A percentile compares a stretch with the other conserved stretches of the same genome.
These are phyloP conservation scores for Quercus lobata DNA, from an alignment of 331 rosid genomes.

Conservation along the genomic window DNA sequence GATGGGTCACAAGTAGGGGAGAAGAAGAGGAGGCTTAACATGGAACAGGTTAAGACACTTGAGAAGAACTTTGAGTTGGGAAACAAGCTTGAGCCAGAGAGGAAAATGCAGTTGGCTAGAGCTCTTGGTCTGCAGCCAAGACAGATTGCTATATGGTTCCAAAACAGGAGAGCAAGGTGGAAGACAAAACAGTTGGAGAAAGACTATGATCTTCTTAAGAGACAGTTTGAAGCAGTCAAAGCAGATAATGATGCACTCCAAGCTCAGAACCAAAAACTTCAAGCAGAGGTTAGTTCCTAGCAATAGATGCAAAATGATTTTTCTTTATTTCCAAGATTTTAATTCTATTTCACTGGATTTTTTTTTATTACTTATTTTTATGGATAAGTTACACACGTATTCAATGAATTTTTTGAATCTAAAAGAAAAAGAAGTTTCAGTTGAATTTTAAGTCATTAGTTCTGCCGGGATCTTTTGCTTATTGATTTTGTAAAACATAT, in stretches of 20 bases:
- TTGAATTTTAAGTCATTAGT: too few species aligned
- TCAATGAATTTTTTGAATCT: too few species aligned
- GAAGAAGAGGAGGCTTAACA: slow-evolving; percentile 93
- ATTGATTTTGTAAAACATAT: background rate
- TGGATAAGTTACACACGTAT: too few species aligned
- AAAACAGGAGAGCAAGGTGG: slow-evolving; percentile 98
- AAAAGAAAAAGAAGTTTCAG: too few species aligned
- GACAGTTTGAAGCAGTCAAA: slow-evolving; percentile 82
- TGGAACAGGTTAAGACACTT: slow-evolving; percentile 94
- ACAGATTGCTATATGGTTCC: slow-evolving; percentile 98
- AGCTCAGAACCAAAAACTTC: slow-evolving; percentile 86
- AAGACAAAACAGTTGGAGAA: slow-evolving; percentile 96
- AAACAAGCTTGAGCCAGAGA: slow-evolving; percentile 97
- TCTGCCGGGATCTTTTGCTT: background rate
- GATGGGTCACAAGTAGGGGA: slow-evolving; percentile 93
- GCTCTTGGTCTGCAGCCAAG: slow-evolving; percentile 94
- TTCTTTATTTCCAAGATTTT: background rate
- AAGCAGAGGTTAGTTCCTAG: slow-evolving; percentile 59
- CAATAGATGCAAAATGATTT: background rate
- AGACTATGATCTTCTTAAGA: slow-evolving; percentile 85
- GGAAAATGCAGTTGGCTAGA: slow-evolving; percentile 97
- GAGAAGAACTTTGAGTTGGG: slow-evolving; percentile 98
- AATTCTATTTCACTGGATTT: too few species aligned
- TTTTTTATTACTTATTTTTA: too few species aligned
- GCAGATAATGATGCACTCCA: slow-evolving; percentile 82